Percentiles rank a stretch among this genome's conserved stretches.
Conservation (phyloP, 1,284 basidiomycete genomes). For the Cutaneotrichosporon daszewskae region DNA sequence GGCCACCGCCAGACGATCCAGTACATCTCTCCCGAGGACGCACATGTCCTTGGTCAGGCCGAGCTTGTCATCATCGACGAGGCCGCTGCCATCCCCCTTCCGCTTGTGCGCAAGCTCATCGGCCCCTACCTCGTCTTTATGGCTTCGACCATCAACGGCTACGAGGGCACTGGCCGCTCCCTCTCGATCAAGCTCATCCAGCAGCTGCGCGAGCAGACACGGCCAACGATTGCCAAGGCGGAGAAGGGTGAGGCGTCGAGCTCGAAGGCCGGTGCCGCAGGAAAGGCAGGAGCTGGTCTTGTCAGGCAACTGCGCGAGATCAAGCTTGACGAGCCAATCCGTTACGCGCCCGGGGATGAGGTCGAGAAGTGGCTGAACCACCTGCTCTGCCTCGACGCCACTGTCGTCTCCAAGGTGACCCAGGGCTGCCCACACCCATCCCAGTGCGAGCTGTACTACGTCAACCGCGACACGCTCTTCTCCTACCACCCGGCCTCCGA, state of each 20-base stretch:
- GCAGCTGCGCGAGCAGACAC: constrained; percentile 84
- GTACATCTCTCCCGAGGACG: constrained; percentile 97
- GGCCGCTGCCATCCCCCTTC: constrained; percentile 94
- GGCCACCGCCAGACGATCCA: constrained; percentile 91
- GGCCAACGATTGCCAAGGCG: constrained; percentile 53
- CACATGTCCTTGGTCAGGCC: constrained; percentile 94
- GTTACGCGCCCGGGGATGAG: constrained; percentile 80
- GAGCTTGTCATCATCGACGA: constrained; percentile 98
- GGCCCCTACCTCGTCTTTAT: constrained; percentile 98
- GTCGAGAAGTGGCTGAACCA: constrained; percentile 93
- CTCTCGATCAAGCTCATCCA: constrained; percentile 96
- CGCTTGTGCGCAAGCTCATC: constrained; percentile 87
- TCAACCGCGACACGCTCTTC: constrained; percentile 94
- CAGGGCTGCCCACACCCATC: constrained; percentile 90
- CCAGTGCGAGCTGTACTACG: constrained; percentile 90
- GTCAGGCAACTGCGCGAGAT: constrained; percentile 84
- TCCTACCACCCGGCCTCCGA: constrained; percentile 96
- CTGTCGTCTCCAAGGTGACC: constrained; percentile 58
- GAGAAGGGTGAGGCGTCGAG: constrained; percentile 45
- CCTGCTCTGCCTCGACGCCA: constrained; percentile 89
- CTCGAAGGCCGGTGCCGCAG: constrained; percentile 39
- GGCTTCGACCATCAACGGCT: constrained; percentile 97
- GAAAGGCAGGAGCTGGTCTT: constrained; percentile 44
- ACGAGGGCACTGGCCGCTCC: constrained; percentile 96
- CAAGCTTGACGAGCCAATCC: constrained; percentile 90